Conservation (phyloP, 1,284 basidiomycete species). For the Ceratobasidium sp. region DNA sequence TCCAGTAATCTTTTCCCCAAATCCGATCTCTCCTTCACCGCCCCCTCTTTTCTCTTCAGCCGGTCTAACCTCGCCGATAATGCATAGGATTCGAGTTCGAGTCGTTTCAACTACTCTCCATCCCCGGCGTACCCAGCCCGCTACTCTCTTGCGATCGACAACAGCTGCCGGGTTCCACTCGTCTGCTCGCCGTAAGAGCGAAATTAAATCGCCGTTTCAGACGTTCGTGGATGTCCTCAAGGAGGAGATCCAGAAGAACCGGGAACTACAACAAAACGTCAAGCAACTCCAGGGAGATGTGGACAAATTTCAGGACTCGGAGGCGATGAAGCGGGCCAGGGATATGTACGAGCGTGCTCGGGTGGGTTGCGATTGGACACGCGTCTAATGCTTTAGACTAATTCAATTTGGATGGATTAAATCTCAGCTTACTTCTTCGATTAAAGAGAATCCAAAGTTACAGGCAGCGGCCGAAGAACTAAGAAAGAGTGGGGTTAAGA, state of each 20-base stretch:
- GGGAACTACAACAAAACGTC: conserved; percentile 94
- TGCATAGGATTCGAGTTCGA: conserved; percentile 26
- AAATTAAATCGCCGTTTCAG: conserved; percentile 89
- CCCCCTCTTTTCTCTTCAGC: neutral
- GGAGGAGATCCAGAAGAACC: conserved; percentile 92
- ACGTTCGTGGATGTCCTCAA: conserved; percentile 94
- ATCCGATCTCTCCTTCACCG: neutral
- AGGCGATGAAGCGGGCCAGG: conserved; percentile 91
- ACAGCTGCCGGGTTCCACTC: conserved; percentile 62
- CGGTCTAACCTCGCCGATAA: neutral
- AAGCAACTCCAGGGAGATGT: conserved; percentile 98
- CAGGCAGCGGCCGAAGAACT: conserved; percentile 92
- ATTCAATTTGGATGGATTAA: neutral
- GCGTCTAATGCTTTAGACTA: conserved; percentile 32
- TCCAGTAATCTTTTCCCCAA: conserved; percentile 34
- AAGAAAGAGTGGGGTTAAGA: conserved; percentile 86
- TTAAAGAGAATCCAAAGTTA: conserved; percentile 94
- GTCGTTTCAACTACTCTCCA: neutral
- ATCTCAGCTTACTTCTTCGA: conserved; percentile 83
- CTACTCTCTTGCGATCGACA: conserved; percentile 13
- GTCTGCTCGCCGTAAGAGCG: conserved; percentile 65
- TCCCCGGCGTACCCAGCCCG: neutral
- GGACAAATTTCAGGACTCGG: conserved; percentile 94
- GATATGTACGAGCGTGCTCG: conserved; percentile 93
- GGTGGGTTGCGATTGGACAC: conserved; percentile 58